Base-by-base conservation (phyloP, 164 flowering plant species). In the Vitis riparia region DNA sequence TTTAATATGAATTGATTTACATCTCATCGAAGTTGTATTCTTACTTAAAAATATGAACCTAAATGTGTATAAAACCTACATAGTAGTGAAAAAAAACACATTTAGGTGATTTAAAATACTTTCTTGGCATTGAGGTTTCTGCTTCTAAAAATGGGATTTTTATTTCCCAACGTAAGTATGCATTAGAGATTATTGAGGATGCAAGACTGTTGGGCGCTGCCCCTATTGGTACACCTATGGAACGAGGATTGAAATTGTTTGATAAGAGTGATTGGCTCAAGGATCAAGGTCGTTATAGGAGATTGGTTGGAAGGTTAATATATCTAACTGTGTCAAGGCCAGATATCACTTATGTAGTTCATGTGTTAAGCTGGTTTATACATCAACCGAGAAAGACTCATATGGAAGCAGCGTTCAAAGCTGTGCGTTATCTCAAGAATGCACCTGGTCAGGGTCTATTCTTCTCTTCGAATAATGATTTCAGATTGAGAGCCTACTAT, bases 231-330 rank as follows among this genome's bases (percentile, higher is more conserved):
- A 27, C 65, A 19, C 44, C 44, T 19, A 19, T 62, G 48, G 65
- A 62, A 62, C 50, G 8, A 29, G 44, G 44, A 12, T 62, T 30
- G 65, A 62, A 62, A 62, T 62, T 62, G 12, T 62, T 49, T 7
- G 37, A 62, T 16, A 62, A 62, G 65, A 29, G 65, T 8, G 64
- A 61, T 27, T 29, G 30, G 44, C 65, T 62, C 50, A 62, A 62
- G 13, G 65, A 62, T 19, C 65, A 12, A 27, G 44, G 65, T 19
- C 50, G 44, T 11, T 62, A 62, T 62, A 62, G 65, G 16, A 19
- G 65, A 62, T 29, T 62, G 10, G 65, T 19, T 27, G 12, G 44
- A 7, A 19, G 37, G 16, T 11, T 62, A 62, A 62, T 62, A 7
- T 62, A 29, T 16, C 16, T 30, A 16, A 61, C 47, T 61, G n/a